A percentile compares a stretch with the other conserved stretches of the same genome.
phyloP scores from a whole-genome alignment of 169 alveolate genomes.

The Cryptosporidium parvum region DNA sequence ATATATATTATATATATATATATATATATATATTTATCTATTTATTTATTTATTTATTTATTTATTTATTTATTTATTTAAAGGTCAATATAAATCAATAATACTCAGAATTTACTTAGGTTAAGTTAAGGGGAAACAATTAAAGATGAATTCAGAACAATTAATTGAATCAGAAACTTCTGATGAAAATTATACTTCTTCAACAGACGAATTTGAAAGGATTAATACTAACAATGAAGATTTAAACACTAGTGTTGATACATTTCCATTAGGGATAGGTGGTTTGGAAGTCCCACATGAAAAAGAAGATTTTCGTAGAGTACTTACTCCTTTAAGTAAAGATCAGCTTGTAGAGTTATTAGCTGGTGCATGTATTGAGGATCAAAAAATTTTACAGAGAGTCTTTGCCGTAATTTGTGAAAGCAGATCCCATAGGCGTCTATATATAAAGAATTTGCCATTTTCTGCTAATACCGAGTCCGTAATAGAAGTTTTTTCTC shows the following conservation, averaged over 20 bases:
- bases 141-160: slow-evolving; percentile 8
- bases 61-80: neutral
- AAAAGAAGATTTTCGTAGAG: slow-evolving; percentile 47
- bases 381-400: slow-evolving; percentile 75
- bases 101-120: neutral
- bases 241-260: neutral
- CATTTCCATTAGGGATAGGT: slow-evolving; percentile 1
- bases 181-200: slow-evolving; percentile 9
- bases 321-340: slow-evolving; percentile 82
- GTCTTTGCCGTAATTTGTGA: slow-evolving; percentile 80
- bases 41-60: too few relatives aligned
- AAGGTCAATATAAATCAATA: neutral
- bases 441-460: slow-evolving; percentile 83
- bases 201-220: slow-evolving; percentile 13
- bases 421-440: slow-evolving; percentile 81
- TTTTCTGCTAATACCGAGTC: slow-evolving; percentile 82
- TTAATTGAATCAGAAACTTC: slow-evolving; percentile 25
- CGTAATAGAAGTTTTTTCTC: slow-evolving; percentile 78
- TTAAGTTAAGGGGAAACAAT: neutral
- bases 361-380: slow-evolving; percentile 79
- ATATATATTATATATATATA: neutral
- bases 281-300: slow-evolving; percentile 62
- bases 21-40: too few relatives aligned
- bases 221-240: slow-evolving; percentile 12
- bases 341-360: slow-evolving; percentile 83